Evolutionary conservation across 257 asterid genomes (phyloP).

Genomic region (Petunia secreta): DNA sequence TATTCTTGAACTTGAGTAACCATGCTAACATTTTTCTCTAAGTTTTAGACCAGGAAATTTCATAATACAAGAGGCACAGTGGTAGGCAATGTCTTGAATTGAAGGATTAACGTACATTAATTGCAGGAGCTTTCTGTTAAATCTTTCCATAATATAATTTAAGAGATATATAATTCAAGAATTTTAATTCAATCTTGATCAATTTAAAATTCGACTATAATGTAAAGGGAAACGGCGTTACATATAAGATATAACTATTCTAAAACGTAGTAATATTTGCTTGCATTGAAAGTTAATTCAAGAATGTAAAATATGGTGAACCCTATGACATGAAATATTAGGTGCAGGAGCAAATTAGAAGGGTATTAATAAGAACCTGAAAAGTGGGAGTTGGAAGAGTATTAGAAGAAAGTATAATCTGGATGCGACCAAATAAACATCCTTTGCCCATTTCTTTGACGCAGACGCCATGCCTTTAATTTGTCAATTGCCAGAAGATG

Average conservation of each 20-base stretch:
- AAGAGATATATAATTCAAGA: no score
- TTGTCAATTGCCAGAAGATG: conserved; percentile 21
- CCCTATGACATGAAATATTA: background rate
- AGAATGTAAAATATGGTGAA: background rate
- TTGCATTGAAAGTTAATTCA: background rate
- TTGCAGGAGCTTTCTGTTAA: background rate
- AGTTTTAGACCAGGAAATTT: background rate
- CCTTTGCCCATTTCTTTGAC: conserved; percentile 55
- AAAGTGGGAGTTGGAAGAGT: conserved; percentile 66
- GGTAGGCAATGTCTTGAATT: background rate
- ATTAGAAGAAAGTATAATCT: conserved; percentile 53
- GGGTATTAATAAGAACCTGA: conserved; percentile 47
- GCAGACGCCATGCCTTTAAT: conserved; percentile 45
- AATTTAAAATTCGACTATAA: background rate
- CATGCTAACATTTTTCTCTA: background rate
- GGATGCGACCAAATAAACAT: conserved; percentile 49
- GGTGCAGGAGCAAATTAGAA: background rate
- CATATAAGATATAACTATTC: background rate
- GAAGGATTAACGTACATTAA: background rate
- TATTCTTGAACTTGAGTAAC: background rate
- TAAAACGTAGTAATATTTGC: background rate
- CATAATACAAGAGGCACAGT: background rate
- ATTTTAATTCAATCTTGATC: background rate
- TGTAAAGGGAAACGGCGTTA: background rate
- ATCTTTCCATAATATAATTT: no score